Conservation (phyloP, 352 stramenopile species). For the Globisporangium okanoganense region DNA sequence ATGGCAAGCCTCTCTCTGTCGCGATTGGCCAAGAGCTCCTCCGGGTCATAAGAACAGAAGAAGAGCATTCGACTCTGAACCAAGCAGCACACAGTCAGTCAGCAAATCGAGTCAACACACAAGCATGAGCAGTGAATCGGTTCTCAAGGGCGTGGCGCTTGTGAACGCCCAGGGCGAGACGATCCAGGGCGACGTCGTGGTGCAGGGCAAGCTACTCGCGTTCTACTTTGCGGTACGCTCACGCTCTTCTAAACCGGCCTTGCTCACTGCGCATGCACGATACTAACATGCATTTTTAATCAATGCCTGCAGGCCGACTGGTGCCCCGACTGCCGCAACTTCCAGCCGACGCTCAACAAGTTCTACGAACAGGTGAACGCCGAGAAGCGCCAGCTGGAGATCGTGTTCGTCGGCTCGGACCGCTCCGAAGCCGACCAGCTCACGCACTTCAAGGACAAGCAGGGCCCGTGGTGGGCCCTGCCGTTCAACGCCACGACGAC, state of each 20-base stretch:
- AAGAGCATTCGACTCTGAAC: neutral
- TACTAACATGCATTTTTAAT: neutral
- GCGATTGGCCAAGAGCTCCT: slow-evolving; percentile 5
- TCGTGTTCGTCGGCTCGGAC: slow-evolving; percentile 83
- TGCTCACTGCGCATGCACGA: neutral
- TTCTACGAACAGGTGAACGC: slow-evolving; percentile 62
- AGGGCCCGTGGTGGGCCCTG: slow-evolving; percentile 69
- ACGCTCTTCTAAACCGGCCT: neutral
- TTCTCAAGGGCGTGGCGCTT: slow-evolving; percentile 56
- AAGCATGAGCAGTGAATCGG: slow-evolving; percentile 16
- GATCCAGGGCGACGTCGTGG: slow-evolving; percentile 37
- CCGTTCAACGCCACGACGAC: slow-evolving; percentile 48
- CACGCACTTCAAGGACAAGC: slow-evolving; percentile 65
- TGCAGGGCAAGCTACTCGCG: slow-evolving; percentile 52
- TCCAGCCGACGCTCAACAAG: slow-evolving; percentile 70
- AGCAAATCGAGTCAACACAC: neutral
- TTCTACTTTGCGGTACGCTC: slow-evolving; percentile 72
- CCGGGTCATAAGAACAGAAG: neutral
- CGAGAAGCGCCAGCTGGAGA: slow-evolving; percentile 40
- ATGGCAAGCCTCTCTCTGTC: neutral
- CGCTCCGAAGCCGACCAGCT: slow-evolving; percentile 47
- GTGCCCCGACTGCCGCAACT: slow-evolving; percentile 78
- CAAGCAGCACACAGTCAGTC: neutral
- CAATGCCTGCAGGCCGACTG: slow-evolving; percentile 57
- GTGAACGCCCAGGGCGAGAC: slow-evolving; percentile 53